phyloP scores from a whole-genome alignment of 805 yeast genomes.

The Isabelozyma pseudorhagii region DNA sequence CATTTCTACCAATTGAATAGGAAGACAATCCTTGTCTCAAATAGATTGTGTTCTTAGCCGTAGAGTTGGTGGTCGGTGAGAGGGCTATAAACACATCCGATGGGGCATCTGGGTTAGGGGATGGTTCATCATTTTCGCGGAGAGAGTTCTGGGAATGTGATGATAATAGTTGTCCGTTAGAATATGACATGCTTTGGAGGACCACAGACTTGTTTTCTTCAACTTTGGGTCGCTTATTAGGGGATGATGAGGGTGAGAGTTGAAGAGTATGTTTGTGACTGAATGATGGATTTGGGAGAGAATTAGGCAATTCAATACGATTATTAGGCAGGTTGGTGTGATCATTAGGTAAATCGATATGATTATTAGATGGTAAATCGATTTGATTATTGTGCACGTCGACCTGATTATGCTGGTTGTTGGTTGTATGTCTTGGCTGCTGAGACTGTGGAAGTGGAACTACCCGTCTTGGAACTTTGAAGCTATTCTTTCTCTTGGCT shows the following conservation, averaged over 20 bases:
- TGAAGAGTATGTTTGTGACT: not conserved
- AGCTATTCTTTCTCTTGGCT: conserved; percentile 24
- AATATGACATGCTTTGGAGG: not conserved
- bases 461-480: conserved; percentile 42
- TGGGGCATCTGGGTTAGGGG: conserved; percentile 27
- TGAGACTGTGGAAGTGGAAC: conserved; percentile 43
- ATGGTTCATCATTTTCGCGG: not conserved
- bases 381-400: not conserved
- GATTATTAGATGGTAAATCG: not conserved
- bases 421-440: conserved; percentile 11
- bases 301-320: not conserved
- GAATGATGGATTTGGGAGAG: not conserved
- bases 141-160: not conserved
- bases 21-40: conserved; percentile 68
- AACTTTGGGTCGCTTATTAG: not conserved
- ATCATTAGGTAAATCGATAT: not conserved
- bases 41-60: conserved; percentile 44
- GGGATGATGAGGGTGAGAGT: not conserved
- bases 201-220: not conserved
- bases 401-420: conserved; percentile 4
- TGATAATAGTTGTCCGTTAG: not conserved
- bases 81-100: conserved; percentile 64
- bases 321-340: not conserved
- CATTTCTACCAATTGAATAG: conserved; percentile 72
- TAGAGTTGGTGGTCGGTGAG: conserved; percentile 48